Base-by-base conservation (phyloP, 148 eudicot genomes). In the Rhododendron griersonianum region DNA sequence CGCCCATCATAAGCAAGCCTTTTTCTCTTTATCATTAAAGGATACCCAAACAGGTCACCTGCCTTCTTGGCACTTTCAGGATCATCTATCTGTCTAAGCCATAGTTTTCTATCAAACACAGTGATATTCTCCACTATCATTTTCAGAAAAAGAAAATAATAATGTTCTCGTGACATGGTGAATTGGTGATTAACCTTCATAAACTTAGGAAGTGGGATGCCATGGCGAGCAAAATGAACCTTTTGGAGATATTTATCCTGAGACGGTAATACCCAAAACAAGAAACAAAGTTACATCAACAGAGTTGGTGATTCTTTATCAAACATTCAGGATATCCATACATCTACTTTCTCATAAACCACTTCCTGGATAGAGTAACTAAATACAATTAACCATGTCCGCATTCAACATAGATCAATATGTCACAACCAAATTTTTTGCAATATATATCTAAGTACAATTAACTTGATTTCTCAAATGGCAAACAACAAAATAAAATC, bases 1-100 rank as follows among this genome's bases (percentile, higher is more conserved):
- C 98, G 99, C 13, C 99, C 99, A 93, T 97, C 99, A 90, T 97
- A 97, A 84, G 99, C 99, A 89, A 97, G 90, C 90, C 93, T 92
- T 90, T 80, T 94, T 88, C 99, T 95, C 85, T 97, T 97, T 81
- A 97, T 83, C 98, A 97, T 97, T 80, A 97, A 91, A 37, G 99
- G 99, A 90, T 97, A 97, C 33, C 98, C 98, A 88, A 93, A 95
- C 73, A 89, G 87, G 45, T 91, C 85, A 55, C 94, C 98, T 44
- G 98, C 98, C 83, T 87, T 91, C 92, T 85, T 90, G 1, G 95
- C 93, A 92, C 95, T 93, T 88, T 93, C 98, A 88, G 88, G 86
- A 87, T 94, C 91, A 87, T 93, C 92, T 88, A 97, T 93, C 99
- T 97, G 92, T 81, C 81, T 82, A 45, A 18, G 81, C 28, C 80